Percentiles rank a stretch among this genome's conserved stretches.
phyloP scores from a whole-genome alignment of 192 early-diverging fungal species.

The Backusella liffmaniae region DNA sequence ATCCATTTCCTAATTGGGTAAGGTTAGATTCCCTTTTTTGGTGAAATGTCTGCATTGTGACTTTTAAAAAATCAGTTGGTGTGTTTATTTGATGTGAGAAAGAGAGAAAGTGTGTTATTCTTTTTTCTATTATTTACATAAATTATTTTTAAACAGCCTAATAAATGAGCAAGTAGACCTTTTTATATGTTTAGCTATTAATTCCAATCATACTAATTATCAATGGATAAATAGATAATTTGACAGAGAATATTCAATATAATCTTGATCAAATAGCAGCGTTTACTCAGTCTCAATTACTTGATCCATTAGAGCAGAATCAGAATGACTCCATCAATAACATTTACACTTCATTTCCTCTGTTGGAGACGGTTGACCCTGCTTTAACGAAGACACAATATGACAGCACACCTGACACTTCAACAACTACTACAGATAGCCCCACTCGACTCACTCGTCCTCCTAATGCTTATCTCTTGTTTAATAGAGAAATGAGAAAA shows the following conservation, averaged over 20 bases:
- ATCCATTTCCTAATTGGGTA: background rate
- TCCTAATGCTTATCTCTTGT: constrained; percentile 59
- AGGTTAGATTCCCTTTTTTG: background rate
- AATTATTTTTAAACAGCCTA: background rate
- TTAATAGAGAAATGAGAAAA: constrained; percentile 60
- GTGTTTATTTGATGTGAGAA: background rate
- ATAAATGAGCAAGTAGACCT: background rate
- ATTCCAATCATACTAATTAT: background rate
- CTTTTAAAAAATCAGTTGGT: background rate
- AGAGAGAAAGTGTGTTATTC: background rate
- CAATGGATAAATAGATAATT: constrained; percentile 3
- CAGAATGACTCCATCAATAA: background rate
- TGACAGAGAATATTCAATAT: constrained; percentile 16
- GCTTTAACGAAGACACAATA: constrained; percentile 12
- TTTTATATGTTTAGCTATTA: background rate
- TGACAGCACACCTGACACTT: constrained; percentile 12
- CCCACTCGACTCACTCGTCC: constrained; percentile 48
- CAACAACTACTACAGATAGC: background rate
- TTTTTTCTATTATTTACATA: background rate
- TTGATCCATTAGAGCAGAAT: constrained; percentile 9
- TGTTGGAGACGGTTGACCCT: background rate
- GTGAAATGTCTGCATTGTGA: background rate
- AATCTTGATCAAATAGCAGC: constrained; percentile 2
- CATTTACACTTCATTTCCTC: constrained; percentile 3
- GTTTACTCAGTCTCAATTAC: constrained; percentile 1